Conservation (phyloP, 2,329 filamentous ascomycete genomes). For the Monosporascus sp. region DNA sequence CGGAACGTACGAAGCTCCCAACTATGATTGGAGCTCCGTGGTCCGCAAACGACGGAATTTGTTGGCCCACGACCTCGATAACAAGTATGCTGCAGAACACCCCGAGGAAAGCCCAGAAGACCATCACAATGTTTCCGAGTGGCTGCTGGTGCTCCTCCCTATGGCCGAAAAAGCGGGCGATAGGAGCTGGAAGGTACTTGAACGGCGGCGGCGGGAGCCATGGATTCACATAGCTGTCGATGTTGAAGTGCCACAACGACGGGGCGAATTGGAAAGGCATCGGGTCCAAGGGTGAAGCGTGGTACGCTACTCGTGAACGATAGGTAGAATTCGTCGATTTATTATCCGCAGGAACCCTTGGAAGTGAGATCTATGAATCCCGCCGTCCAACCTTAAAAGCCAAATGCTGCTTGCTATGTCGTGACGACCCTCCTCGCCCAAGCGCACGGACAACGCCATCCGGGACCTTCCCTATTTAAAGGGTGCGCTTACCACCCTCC, state of each 20-base stretch:
- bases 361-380: too few species aligned
- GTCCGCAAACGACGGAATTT: slow-evolving; percentile 47
- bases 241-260: slow-evolving; percentile 56
- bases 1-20: slow-evolving; percentile 59
- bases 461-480: too few species aligned
- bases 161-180: slow-evolving; percentile 66
- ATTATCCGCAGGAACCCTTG: too few species aligned
- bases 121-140: slow-evolving; percentile 53
- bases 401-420: too few species aligned
- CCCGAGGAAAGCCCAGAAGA: slow-evolving; percentile 61
- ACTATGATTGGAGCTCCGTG: slow-evolving; percentile 57
- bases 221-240: slow-evolving; percentile 72
- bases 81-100: slow-evolving; percentile 56
- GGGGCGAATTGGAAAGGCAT: slow-evolving; percentile 2
- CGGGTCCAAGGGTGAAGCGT: background rate
- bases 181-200: slow-evolving; percentile 54
- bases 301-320: background rate
- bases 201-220: slow-evolving; percentile 62
- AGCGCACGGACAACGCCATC: too few species aligned
- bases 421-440: too few species aligned
- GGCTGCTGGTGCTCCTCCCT: slow-evolving; percentile 34
- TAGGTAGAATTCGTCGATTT: background rate
- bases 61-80: slow-evolving; percentile 51
- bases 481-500: too few species aligned
- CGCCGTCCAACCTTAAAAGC: too few species aligned